Base-by-base conservation (phyloP, 106 monocot species). In the Posidonia australis region DNA sequence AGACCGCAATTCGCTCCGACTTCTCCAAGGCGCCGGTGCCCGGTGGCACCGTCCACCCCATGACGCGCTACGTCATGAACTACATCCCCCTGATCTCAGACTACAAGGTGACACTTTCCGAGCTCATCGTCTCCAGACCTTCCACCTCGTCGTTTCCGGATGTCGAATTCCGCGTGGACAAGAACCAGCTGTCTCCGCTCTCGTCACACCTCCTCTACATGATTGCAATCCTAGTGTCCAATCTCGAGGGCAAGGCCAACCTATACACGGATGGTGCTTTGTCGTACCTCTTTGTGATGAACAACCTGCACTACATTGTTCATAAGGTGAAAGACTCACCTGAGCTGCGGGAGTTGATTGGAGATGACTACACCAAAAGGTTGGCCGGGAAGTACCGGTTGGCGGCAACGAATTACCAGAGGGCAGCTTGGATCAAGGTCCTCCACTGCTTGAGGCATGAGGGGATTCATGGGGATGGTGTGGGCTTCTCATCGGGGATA, bases 11-110 rank as follows among this genome's bases (percentile, higher is more conserved):
- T n/a, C 74, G 82, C 27, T 65, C 62, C 3, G 80, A 92, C 21
- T 67, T 72, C 11, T 78, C 88, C 0, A 72, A 43, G 24, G 57
- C 66, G 2, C 78, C 82, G 2, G 82, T 92, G 16, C 88, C 80
- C 7, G 85, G 85, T 19, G 92, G 92, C 13, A 88, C 82, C 0
- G 48, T 92, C 19, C 92, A 92, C 44, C 92, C 92, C 0, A 63
- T 92, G 19, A 88, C 83, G 14, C 74, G 88, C 7, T 92, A 92
- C 64, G 92, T 92, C 56, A 92, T 92, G 92, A 92, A 92, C 60
- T 92, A 92, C 74, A 71, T 85, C 64, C 73, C 64, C 66, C 54
- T 88, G 3, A 82, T 88, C 31, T 78, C 82, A 0, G 92, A 92
- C 48, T 88, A 92, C 76, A 85, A 81, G 66, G 69, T 25, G 45